phyloP scores from a whole-genome alignment of 2,329 filamentous ascomycete species.

The Tolypocladium inflatum region DNA sequence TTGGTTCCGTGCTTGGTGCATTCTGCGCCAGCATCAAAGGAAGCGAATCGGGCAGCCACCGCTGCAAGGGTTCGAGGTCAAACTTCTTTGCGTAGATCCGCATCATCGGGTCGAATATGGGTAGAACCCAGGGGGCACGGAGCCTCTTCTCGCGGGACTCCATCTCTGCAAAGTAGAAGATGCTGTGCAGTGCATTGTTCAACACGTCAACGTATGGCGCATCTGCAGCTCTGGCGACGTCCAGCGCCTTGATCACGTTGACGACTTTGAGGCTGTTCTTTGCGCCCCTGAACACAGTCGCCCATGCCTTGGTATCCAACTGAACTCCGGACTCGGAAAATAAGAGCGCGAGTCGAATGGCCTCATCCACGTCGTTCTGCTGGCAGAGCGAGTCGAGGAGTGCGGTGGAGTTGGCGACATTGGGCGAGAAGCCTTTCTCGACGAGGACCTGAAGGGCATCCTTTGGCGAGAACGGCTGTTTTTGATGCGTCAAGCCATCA shows the following conservation, averaged over 20 bases:
- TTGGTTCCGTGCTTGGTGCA: slow-evolving; percentile 4
- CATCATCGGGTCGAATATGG: slow-evolving; percentile 38
- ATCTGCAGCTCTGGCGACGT: slow-evolving; percentile 38
- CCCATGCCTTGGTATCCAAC: slow-evolving; percentile 58
- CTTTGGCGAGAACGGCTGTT: slow-evolving; percentile 17
- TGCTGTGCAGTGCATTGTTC: slow-evolving; percentile 35
- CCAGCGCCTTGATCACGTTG: slow-evolving; percentile 33
- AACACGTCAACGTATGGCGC: slow-evolving; percentile 25
- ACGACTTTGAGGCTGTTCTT: slow-evolving; percentile 45
- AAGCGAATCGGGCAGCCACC: slow-evolving; percentile 24
- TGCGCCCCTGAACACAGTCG: slow-evolving; percentile 62
- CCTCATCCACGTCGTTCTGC: slow-evolving; percentile 26
- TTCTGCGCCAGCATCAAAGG: slow-evolving; percentile 18
- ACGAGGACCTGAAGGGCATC: slow-evolving; percentile 34
- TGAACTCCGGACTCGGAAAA: slow-evolving; percentile 36
- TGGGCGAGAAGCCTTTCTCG: slow-evolving; percentile 51
- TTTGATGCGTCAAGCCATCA: slow-evolving; percentile 10
- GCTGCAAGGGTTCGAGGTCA: slow-evolving; percentile 33
- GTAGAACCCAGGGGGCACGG: slow-evolving; percentile 21
- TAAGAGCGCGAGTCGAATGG: slow-evolving; percentile 21
- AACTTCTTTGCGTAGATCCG: slow-evolving; percentile 40
- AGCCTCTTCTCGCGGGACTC: slow-evolving; percentile 24
- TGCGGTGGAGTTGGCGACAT: slow-evolving; percentile 54
- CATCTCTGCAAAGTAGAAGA: slow-evolving; percentile 33
- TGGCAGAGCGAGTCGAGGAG: slow-evolving; percentile 63